Percentiles rank a stretch among this genome's conserved stretches.
phyloP scores from a whole-genome alignment of 1,139 yeast genomes.

The Saccharomycopsis crataegensis region DNA sequence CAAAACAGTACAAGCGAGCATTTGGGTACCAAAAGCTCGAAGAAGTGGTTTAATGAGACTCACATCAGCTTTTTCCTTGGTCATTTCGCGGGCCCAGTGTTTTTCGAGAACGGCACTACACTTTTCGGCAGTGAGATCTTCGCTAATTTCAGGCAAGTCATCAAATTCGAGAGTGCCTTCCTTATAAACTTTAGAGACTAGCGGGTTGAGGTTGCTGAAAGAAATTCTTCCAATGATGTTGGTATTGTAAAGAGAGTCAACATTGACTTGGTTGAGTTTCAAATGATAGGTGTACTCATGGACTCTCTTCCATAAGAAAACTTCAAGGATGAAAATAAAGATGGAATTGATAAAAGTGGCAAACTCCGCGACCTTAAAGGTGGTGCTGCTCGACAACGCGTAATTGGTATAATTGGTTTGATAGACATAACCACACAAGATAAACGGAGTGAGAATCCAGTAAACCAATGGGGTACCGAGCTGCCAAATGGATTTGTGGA shows the following conservation, averaged over 20 bases:
- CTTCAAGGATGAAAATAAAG: conserved; percentile 28
- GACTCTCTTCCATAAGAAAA: conserved; percentile 30
- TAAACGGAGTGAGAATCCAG: conserved; percentile 34
- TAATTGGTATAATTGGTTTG: conserved; percentile 31
- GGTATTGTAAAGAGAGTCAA: background rate
- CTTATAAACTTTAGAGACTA: conserved; percentile 42
- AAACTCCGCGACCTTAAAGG: conserved; percentile 4
- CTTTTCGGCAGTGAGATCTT: conserved; percentile 36
- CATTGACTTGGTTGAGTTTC: conserved; percentile 11
- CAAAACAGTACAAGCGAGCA: conserved; percentile 35
- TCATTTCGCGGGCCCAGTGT: conserved; percentile 33
- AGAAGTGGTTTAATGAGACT: conserved; percentile 34
- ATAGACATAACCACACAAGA: conserved; percentile 26
- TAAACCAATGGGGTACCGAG: conserved; percentile 33
- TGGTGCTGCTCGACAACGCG: conserved; percentile 18
- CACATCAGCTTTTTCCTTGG: conserved; percentile 29
- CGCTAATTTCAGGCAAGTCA: conserved; percentile 51
- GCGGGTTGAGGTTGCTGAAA: conserved; percentile 35
- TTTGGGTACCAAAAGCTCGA: conserved; percentile 39
- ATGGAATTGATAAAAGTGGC: conserved; percentile 18
- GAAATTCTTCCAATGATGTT: conserved; percentile 13
- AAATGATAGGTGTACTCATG: conserved; percentile 21
- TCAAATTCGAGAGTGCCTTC: conserved; percentile 41
- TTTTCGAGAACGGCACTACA: conserved; percentile 29
- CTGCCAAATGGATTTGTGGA: conserved; percentile 30